Evolutionary conservation across 2,329 filamentous ascomycete genomes (phyloP).

Genomic region (Sarocladium kiliense): DNA sequence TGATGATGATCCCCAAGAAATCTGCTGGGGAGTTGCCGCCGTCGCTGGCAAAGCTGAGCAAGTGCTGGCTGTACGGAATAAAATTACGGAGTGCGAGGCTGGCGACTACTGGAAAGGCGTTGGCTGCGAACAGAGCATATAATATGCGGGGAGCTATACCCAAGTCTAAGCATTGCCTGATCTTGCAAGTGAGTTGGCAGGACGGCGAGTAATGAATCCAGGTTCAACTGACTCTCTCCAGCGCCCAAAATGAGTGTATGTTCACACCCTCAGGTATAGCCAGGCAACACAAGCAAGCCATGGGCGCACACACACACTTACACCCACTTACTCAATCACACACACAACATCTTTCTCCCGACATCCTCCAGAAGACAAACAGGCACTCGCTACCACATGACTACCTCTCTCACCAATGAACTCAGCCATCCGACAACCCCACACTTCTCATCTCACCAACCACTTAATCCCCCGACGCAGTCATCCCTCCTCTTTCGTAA

Average conservation of each 20-base stretch:
- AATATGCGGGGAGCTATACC: background rate
- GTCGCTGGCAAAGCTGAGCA: background rate
- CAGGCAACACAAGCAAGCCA: background rate
- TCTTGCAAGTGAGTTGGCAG: background rate
- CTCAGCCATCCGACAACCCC: background rate
- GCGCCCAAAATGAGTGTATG: background rate
- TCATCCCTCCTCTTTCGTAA: background rate
- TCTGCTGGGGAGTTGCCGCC: constrained; percentile 3
- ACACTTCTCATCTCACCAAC: constrained; percentile 1
- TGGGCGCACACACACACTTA: background rate
- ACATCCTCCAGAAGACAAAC: background rate
- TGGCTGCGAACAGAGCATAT: too few species aligned
- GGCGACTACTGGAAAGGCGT: too few species aligned
- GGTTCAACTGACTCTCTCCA: background rate
- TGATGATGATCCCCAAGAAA: background rate
- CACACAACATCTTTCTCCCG: background rate
- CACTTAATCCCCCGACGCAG: background rate
- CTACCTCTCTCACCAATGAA: background rate
- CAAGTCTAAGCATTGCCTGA: background rate
- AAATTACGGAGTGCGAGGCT: background rate
- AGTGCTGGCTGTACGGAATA: background rate
- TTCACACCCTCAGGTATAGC: background rate
- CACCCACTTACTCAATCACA: background rate
- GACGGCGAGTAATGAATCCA: background rate
- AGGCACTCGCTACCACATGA: background rate